These are phyloP conservation scores for Colletotrichum sp. DNA, from an alignment of 2,329 filamentous ascomycete genomes.

Conservation along the genomic window DNA sequence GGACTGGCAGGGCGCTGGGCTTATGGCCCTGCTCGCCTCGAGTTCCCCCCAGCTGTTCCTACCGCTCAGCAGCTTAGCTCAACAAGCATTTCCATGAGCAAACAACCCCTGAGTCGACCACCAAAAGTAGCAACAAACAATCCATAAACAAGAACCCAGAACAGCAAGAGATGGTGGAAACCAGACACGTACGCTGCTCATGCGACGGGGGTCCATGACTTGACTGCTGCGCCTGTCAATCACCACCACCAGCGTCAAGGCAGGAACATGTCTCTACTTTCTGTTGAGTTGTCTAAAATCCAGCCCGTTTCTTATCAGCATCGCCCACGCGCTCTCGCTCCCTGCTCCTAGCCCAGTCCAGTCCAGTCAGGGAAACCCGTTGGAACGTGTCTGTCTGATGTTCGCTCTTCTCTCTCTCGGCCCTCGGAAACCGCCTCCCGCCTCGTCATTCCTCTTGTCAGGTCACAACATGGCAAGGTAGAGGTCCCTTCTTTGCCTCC, in stretches of 20 bases:
- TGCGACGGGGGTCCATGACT: background rate
- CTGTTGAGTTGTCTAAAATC: constrained; percentile 10
- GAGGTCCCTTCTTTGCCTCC: background rate
- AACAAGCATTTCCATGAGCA: constrained; percentile 5
- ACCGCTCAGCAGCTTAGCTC: constrained; percentile 12
- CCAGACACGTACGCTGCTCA: background rate
- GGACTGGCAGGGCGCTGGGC: background rate
- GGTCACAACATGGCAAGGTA: background rate
- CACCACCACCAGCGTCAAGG: background rate
- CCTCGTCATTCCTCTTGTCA: background rate
- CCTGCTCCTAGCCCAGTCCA: background rate
- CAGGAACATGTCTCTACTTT: background rate
- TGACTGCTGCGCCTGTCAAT: background rate
- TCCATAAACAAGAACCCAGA: background rate
- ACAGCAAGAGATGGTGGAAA: background rate
- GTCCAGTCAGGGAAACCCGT: background rate
- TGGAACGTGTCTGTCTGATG: constrained; percentile 15
- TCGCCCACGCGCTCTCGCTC: background rate
- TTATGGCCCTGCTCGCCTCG: background rate
- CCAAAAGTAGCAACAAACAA: background rate
- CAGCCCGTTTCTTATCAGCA: constrained; percentile 12
- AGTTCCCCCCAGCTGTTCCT: background rate
- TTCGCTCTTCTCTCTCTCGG: background rate
- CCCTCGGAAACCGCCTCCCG: background rate
- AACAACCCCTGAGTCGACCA: background rate